A percentile compares a stretch with the other conserved stretches of the same genome.
phyloP scores from a whole-genome alignment of 768 basidiomycete species.

The Crucibulum laeve region DNA sequence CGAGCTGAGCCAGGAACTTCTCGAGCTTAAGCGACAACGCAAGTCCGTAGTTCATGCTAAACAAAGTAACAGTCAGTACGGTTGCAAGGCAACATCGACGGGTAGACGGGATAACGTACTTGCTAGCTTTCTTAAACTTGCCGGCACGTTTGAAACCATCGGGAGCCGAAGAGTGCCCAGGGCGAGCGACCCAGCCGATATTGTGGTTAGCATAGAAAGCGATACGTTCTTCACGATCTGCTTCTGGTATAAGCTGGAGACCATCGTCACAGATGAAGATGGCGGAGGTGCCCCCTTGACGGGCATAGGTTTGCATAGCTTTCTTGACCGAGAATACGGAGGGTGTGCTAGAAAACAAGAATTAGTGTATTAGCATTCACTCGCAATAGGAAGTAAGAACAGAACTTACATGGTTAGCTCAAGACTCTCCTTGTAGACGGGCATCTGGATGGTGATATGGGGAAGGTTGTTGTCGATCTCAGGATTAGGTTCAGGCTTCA shows the following conservation, averaged over 20 bases:
- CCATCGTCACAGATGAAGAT: slow-evolving; percentile 87
- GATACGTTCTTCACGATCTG: slow-evolving; percentile 58
- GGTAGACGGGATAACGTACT: slow-evolving; percentile 21
- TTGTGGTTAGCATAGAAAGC: slow-evolving; percentile 80
- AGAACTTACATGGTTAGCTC: slow-evolving; percentile 63
- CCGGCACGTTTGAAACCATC: slow-evolving; percentile 92
- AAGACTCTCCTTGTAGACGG: slow-evolving; percentile 84
- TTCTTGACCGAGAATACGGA: slow-evolving; percentile 78
- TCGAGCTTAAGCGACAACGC: slow-evolving; percentile 59
- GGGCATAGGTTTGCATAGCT: slow-evolving; percentile 83
- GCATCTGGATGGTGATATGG: slow-evolving; percentile 78
- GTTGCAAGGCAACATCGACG: background rate
- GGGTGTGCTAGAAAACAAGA: slow-evolving; percentile 40
- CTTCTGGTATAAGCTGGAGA: slow-evolving; percentile 61
- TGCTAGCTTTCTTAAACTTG: slow-evolving; percentile 82
- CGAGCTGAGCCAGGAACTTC: slow-evolving; percentile 43
- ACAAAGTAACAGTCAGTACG: background rate
- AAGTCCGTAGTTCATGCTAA: slow-evolving; percentile 75
- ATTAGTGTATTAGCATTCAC: background rate
- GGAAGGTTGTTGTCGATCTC: slow-evolving; percentile 67
- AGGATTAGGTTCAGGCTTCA: slow-evolving; percentile 60
- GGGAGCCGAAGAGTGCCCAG: slow-evolving; percentile 60
- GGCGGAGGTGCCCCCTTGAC: slow-evolving; percentile 75
- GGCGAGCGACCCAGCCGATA: slow-evolving; percentile 78
- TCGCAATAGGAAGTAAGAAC: background rate